Evolutionary conservation across 192 early-diverging fungal genomes (phyloP), one percentile per base, ranked within the genome.

Genomic region (Oehlia diaphana): DNA sequence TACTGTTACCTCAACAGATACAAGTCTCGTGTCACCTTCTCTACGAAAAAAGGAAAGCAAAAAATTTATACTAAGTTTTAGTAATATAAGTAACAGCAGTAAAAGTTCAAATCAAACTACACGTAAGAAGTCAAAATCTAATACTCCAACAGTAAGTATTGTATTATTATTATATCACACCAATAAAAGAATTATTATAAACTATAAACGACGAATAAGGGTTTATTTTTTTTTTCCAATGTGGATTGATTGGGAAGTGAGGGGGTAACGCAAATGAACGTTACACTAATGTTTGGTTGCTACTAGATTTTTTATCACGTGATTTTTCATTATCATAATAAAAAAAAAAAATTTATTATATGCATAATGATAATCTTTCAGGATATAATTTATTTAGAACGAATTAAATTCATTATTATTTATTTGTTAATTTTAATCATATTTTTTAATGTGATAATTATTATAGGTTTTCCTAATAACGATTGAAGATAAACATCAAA

Each of bases 401-500:
- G 4, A 58, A 58, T 58, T 19, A 58, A 58, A 16, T 16, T 50
- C 16, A 80, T 31, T 31, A 31, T 31, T 31, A 26, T 26, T 26
- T 26, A 26, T 26, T 26, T 26, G 26, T 26, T 26, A 26, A 26
- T 26, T 26, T 26, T 26, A 26, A 26, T 26, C 26, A 26, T 26
- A 26, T 26, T 31, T 31, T 31, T 31, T 31, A 31, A 31, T 31
- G 31, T 31, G 31, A 62, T 61, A 35, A 33, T 61, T 50, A 70
- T 66, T 47, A 64, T 58, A 84, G 79, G 82, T 83, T 12, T 88
- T 86, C 72, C 82, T 80, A 63, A 84, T 89, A 64, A 83, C 84
- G 14, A 84, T 87, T 28, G 84, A 85, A 39, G 77, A 81, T 31
- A 49, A 68, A 21, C 19, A 63, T 26, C 80, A 81, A 61, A 78